These are phyloP conservation scores for Strigomonas culicis DNA, from an alignment of 208 protist genomes.

Conservation along the genomic window DNA sequence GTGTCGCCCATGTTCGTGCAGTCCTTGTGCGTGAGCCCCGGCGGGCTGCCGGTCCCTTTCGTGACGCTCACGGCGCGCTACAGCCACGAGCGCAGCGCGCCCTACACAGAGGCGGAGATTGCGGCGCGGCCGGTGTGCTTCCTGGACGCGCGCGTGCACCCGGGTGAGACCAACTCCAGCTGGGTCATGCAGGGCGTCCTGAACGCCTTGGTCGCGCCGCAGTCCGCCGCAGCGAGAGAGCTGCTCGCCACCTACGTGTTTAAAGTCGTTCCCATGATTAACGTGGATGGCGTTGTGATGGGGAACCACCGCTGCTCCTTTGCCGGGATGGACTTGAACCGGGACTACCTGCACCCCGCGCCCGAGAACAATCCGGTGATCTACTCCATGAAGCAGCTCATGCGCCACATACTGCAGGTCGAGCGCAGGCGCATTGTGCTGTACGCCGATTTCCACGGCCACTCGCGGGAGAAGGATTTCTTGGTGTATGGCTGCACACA, in stretches of 20 bases:
- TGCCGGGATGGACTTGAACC: slow-evolving; percentile 94
- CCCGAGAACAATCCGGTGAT: slow-evolving; percentile 71
- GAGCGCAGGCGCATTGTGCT: slow-evolving; percentile 79
- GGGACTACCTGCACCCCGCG: slow-evolving; percentile 86
- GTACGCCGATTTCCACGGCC: slow-evolving; percentile 95
- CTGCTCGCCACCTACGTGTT: slow-evolving; percentile 82
- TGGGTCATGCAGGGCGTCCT: slow-evolving; percentile 97
- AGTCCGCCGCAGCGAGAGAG: not conserved
- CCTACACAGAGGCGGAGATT: slow-evolving; percentile 40
- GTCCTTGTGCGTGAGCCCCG: slow-evolving; percentile 83
- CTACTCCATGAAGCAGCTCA: slow-evolving; percentile 76
- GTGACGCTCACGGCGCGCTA: slow-evolving; percentile 86
- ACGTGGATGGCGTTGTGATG: slow-evolving; percentile 97
- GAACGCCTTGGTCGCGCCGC: slow-evolving; percentile 57
- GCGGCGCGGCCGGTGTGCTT: slow-evolving; percentile 69
- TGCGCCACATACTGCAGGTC: slow-evolving; percentile 58
- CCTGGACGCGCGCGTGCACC: slow-evolving; percentile 95
- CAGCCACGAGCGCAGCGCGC: slow-evolving; percentile 1
- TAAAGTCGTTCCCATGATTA: slow-evolving; percentile 98
- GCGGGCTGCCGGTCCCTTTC: slow-evolving; percentile 85
- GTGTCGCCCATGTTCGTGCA: slow-evolving; percentile 26
- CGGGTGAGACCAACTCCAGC: slow-evolving; percentile 95
- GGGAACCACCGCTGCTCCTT: slow-evolving; percentile 97
- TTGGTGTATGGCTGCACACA: slow-evolving; percentile 94
- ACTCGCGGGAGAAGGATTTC: slow-evolving; percentile 93